Evolutionary conservation across 441 rosid genomes (phyloP).

Genomic region (Pelargonium hybrid): DNA sequence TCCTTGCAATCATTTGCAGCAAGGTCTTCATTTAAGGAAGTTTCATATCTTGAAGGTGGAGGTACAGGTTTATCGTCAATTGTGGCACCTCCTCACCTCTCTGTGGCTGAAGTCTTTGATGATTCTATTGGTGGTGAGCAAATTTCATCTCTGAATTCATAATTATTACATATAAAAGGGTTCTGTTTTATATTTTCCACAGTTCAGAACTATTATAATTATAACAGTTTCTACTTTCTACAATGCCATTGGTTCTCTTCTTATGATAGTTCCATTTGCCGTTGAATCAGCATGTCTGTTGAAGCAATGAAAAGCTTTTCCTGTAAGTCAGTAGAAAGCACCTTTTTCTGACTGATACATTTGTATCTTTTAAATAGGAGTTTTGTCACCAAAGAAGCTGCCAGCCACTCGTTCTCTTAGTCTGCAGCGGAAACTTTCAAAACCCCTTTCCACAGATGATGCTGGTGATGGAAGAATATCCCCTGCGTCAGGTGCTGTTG

Average conservation of each 20-base stretch:
- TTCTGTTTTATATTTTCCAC: slow-evolving; percentile 10
- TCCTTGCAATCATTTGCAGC: slow-evolving; percentile 61
- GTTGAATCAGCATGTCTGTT: background rate
- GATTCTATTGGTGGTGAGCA: slow-evolving; percentile 47
- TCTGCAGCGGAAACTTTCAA: slow-evolving; percentile 37
- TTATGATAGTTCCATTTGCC: background rate
- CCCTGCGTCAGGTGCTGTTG: slow-evolving; percentile 31
- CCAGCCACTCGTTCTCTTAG: slow-evolving; percentile 33
- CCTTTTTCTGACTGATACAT: slow-evolving; percentile 24
- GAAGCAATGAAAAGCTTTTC: slow-evolving; percentile 6
- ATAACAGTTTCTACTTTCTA: background rate
- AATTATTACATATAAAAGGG: slow-evolving; percentile 1
- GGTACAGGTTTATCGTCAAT: slow-evolving; percentile 53
- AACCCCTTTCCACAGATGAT: slow-evolving; percentile 33
- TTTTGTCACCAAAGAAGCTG: slow-evolving; percentile 30
- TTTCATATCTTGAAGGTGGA: slow-evolving; percentile 40
- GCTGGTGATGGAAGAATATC: slow-evolving; percentile 25
- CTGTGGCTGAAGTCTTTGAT: slow-evolving; percentile 58
- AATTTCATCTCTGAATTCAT: background rate
- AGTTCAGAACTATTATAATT: background rate
- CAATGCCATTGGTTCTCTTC: background rate
- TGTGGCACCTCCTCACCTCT: slow-evolving; percentile 45
- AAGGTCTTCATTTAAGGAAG: slow-evolving; percentile 57
- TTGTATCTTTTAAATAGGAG: slow-evolving; percentile 26
- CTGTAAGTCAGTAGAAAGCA: slow-evolving; percentile 12